These are phyloP conservation scores for Erodium moschatum DNA, from an alignment of 441 rosid genomes.

Conservation along the genomic window DNA sequence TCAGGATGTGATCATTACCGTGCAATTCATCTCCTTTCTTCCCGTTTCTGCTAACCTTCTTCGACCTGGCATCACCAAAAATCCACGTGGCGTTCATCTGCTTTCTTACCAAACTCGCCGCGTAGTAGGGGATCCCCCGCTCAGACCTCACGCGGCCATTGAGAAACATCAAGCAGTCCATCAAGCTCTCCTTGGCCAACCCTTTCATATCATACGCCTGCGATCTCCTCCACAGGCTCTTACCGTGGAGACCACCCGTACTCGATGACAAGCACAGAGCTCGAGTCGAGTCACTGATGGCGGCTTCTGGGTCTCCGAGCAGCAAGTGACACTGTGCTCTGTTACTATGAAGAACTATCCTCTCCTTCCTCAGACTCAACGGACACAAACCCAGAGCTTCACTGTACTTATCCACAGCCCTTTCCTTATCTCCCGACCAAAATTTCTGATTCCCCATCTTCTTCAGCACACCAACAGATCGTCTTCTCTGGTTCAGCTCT, in stretches of 20 bases:
- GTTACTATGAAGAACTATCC: constrained; percentile 52
- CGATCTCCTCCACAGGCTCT: constrained; percentile 85
- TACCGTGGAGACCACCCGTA: constrained; percentile 37
- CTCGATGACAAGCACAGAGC: constrained; percentile 47
- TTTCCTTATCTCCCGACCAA: constrained; percentile 43
- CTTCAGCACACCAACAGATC: constrained; percentile 34
- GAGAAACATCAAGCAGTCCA: constrained; percentile 63
- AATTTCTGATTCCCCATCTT: constrained; percentile 48
- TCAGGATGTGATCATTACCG: constrained; percentile 5
- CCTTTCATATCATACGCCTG: constrained; percentile 79
- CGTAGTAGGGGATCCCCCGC: constrained; percentile 42
- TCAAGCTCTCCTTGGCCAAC: constrained; percentile 58
- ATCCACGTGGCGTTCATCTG: constrained; percentile 69
- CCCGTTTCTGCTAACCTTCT: background rate
- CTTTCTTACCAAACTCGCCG: constrained; percentile 54
- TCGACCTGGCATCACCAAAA: constrained; percentile 33
- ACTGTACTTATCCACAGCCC: constrained; percentile 37
- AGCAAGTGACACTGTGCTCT: constrained; percentile 60
- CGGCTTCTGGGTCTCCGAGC: constrained; percentile 39
- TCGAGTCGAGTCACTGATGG: constrained; percentile 71
- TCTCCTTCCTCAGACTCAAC: constrained; percentile 44
- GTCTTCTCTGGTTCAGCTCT: constrained; percentile 35
- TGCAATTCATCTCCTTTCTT: constrained; percentile 13
- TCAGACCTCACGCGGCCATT: constrained; percentile 12
- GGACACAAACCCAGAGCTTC: constrained; percentile 53